Conservation (phyloP, 176 grass and related monocot genomes). For the Musa troglodytarum region DNA sequence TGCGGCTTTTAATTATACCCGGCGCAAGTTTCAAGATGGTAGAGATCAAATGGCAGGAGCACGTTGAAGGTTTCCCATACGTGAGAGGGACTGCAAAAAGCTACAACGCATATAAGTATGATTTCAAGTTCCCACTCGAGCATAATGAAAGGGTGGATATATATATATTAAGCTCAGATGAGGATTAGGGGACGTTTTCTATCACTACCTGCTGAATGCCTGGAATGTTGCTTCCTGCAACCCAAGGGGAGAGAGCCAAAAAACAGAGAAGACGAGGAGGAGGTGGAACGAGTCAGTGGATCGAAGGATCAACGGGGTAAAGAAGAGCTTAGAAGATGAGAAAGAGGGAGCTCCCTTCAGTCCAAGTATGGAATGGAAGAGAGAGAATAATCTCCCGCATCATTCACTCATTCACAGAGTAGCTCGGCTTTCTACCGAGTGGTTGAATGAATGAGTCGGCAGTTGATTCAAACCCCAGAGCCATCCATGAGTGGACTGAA, state of each 20-base stretch:
- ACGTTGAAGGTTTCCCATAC: background rate
- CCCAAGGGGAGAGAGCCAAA: too few relatives aligned
- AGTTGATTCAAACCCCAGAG: constrained; percentile 1
- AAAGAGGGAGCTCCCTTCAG: constrained; percentile 13
- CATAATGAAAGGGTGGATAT: too few relatives aligned
- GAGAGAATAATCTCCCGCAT: constrained; percentile 11
- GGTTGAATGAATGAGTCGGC: constrained; percentile 11
- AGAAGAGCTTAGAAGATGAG: background rate
- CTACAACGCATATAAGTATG: background rate
- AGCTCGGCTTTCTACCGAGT: constrained; percentile 4
- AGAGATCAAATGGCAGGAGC: too few relatives aligned
- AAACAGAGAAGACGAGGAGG: background rate
- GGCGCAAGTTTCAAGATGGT: background rate
- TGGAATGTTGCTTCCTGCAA: background rate
- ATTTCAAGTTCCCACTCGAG: background rate
- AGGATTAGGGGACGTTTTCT: too few relatives aligned
- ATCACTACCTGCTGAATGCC: background rate
- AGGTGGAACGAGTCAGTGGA: too few relatives aligned
- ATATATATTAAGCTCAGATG: too few relatives aligned
- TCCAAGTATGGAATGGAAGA: constrained; percentile 12
- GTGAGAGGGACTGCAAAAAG: background rate
- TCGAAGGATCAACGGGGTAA: background rate
- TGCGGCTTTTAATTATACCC: background rate
- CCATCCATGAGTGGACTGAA: constrained; percentile 14
- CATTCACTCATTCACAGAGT: constrained; percentile 10